phyloP scores from a whole-genome alignment of 352 stramenopile species.

The Pythium dissotocum region DNA sequence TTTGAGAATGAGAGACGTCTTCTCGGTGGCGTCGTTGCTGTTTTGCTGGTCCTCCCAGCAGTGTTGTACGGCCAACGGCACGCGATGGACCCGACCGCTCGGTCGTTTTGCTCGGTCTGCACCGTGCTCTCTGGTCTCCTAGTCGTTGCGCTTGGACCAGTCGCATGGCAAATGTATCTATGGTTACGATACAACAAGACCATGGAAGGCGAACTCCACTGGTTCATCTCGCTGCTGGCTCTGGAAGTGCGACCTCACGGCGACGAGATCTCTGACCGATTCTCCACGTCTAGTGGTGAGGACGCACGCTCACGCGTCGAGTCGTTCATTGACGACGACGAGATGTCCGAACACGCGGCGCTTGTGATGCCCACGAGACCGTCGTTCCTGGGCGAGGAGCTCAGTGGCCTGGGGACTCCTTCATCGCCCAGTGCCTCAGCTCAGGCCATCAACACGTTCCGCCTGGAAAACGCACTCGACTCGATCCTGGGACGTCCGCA shows the following conservation, averaged over 20 bases:
- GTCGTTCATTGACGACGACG: conserved; percentile 15
- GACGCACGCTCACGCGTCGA: conserved; percentile 15
- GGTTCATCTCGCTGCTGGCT: conserved; percentile 38
- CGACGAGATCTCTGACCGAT: conserved; percentile 14
- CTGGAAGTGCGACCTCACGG: conserved; percentile 31
- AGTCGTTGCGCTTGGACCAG: conserved; percentile 19
- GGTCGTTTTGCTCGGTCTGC: conserved; percentile 10
- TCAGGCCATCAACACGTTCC: conserved; percentile 31
- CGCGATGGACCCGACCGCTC: neutral
- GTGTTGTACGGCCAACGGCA: conserved; percentile 14
- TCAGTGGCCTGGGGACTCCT: neutral
- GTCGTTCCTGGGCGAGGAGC: conserved; percentile 8
- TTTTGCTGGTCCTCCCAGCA: conserved; percentile 19
- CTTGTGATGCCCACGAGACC: conserved; percentile 17
- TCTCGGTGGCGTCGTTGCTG: conserved; percentile 7
- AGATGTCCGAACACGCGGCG: conserved; percentile 9
- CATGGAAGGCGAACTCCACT: conserved; percentile 39
- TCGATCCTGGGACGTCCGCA: conserved; percentile 36
- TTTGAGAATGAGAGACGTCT: conserved; percentile 16
- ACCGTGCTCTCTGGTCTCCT: neutral
- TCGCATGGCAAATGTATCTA: conserved; percentile 35
- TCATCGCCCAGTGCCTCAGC: neutral
- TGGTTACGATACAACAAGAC: conserved; percentile 19
- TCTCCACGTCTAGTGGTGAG: conserved; percentile 8
- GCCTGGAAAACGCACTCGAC: conserved; percentile 42